phyloP scores from a whole-genome alignment of 2,329 filamentous ascomycete genomes.

The Penicillium expansum region DNA sequence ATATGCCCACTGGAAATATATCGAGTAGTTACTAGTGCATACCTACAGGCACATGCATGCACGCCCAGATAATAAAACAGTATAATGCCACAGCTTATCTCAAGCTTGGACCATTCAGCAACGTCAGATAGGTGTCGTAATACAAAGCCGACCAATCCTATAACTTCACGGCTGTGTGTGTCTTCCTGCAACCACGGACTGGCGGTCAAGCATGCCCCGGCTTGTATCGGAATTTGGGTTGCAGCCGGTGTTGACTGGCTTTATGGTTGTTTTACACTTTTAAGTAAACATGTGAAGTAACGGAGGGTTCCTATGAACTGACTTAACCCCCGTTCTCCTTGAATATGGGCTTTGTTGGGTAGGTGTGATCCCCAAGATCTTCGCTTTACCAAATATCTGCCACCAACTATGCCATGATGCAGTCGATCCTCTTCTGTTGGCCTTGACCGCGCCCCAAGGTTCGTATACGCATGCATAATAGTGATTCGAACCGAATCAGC shows the following conservation, averaged over 20 bases:
- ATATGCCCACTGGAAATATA: neutral
- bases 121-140: neutral
- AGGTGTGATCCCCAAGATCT: neutral
- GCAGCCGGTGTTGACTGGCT: neutral
- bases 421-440: neutral
- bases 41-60: neutral
- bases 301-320: neutral
- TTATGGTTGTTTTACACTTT: neutral
- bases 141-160: constrained; percentile 1
- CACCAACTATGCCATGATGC: too few species aligned
- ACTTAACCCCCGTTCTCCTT: neutral
- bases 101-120: neutral
- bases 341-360: neutral
- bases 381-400: neutral
- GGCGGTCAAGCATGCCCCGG: constrained; percentile 6
- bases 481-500: neutral
- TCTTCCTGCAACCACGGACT: constrained; percentile 7
- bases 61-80: neutral
- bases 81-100: constrained; percentile 6
- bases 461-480: neutral
- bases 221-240: neutral
- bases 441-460: neutral
- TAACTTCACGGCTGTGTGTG: neutral
- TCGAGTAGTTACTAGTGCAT: neutral
- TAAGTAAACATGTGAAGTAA: neutral